phyloP scores from a whole-genome alignment of 495 filamentous ascomycete genomes.

The Aspergillus hancockii region DNA sequence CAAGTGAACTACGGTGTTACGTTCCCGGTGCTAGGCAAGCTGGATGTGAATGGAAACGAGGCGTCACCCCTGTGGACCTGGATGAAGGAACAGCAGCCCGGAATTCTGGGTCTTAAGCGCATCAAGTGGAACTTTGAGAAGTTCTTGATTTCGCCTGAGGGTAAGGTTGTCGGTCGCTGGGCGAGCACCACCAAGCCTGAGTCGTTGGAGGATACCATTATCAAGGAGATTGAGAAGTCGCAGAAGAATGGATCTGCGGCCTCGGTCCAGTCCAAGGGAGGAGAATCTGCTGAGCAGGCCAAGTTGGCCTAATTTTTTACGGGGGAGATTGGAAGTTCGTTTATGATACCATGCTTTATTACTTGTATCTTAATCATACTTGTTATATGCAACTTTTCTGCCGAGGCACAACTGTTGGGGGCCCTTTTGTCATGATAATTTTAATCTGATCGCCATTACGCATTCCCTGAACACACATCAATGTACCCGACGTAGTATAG shows the following conservation, averaged over 20 bases:
- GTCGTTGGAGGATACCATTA: slow-evolving; percentile 67
- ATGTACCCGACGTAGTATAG: background rate
- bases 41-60: slow-evolving; percentile 85
- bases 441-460: background rate
- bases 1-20: slow-evolving; percentile 91
- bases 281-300: slow-evolving; percentile 9
- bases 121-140: slow-evolving; percentile 99
- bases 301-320: slow-evolving; percentile 18
- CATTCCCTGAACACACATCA: background rate
- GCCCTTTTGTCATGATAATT: background rate
- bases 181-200: slow-evolving; percentile 85
- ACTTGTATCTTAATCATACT: slow-evolving; percentile 7
- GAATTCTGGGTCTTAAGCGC: slow-evolving; percentile 79
- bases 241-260: slow-evolving; percentile 34
- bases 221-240: slow-evolving; percentile 68
- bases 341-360: slow-evolving; percentile 19
- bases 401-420: background rate
- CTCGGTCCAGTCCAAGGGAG: slow-evolving; percentile 28
- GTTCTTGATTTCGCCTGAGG: slow-evolving; percentile 85
- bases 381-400: background rate
- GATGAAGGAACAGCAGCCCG: slow-evolving; percentile 84
- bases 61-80: slow-evolving; percentile 83
- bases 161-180: slow-evolving; percentile 79
- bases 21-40: slow-evolving; percentile 90
- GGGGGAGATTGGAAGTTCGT: background rate